phyloP scores from a whole-genome alignment of 2,329 filamentous ascomycete genomes.

The Fusarium agapanthi region DNA sequence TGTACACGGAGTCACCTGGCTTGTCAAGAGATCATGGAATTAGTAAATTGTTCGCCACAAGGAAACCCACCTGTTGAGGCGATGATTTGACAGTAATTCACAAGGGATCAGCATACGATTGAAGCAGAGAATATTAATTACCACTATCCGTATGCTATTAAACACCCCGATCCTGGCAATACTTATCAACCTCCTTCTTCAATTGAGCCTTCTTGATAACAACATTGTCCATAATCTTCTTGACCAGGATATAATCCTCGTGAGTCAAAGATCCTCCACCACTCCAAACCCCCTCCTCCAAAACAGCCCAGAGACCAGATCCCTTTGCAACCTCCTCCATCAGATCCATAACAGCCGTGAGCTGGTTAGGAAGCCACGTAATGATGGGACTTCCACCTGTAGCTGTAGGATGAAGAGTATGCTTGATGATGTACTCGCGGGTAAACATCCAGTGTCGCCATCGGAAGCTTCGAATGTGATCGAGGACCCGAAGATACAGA shows the following conservation, averaged over 20 bases:
- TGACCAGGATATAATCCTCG: slow-evolving; percentile 27
- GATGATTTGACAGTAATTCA: not conserved
- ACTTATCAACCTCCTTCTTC: slow-evolving; percentile 78
- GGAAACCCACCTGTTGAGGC: not conserved
- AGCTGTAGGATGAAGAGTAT: slow-evolving; percentile 77
- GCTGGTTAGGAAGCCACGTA: slow-evolving; percentile 85
- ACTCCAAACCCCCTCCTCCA: slow-evolving; percentile 31
- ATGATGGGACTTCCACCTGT: slow-evolving; percentile 85
- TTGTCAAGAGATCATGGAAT: not conserved
- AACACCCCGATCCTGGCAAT: slow-evolving; percentile 70
- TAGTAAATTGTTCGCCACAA: not conserved
- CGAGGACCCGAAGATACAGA: slow-evolving; percentile 71
- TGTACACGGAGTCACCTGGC: not conserved
- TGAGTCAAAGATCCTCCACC: slow-evolving; percentile 24
- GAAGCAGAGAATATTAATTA: not conserved
- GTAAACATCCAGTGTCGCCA: slow-evolving; percentile 90
- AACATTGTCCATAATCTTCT: slow-evolving; percentile 72
- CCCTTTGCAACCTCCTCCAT: slow-evolving; percentile 68
- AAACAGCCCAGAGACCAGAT: slow-evolving; percentile 29
- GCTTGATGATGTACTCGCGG: slow-evolving; percentile 84
- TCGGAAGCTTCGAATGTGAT: slow-evolving; percentile 82
- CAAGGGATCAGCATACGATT: too few relatives aligned
- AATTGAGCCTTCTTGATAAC: slow-evolving; percentile 71
- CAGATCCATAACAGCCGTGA: slow-evolving; percentile 75
- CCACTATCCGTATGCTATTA: not conserved